Percentiles rank a stretch among this genome's conserved stretches.
These are phyloP conservation scores for Ophiobolus disseminans DNA, from an alignment of 2,329 filamentous ascomycete genomes.

Conservation along the genomic window DNA sequence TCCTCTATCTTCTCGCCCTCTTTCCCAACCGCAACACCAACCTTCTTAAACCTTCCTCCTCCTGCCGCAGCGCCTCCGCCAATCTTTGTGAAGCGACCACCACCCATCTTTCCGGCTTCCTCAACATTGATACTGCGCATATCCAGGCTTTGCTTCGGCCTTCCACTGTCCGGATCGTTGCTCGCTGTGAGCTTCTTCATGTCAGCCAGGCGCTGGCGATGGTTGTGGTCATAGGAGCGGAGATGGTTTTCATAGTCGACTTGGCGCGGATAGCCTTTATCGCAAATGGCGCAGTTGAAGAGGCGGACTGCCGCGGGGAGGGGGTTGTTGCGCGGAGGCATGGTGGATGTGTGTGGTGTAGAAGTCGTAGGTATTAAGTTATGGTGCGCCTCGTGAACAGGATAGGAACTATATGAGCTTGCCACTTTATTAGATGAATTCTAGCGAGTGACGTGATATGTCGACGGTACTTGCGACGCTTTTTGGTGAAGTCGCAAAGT, in stretches of 20 bases:
- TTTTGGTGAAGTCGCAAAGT: constrained; percentile 5
- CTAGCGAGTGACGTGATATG: too few species aligned
- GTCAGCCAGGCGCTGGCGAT: constrained; percentile 75
- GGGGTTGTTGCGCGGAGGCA: constrained; percentile 53
- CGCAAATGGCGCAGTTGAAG: constrained; percentile 70
- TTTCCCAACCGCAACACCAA: constrained; percentile 56
- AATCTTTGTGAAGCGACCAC: constrained; percentile 37
- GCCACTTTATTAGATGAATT: too few species aligned
- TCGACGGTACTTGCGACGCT: too few species aligned
- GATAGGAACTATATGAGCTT: too few species aligned
- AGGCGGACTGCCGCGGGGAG: constrained; percentile 46
- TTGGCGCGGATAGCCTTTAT: constrained; percentile 93
- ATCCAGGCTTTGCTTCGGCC: constrained; percentile 27
- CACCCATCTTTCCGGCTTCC: constrained; percentile 25
- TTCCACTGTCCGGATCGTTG: constrained; percentile 32
- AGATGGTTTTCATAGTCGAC: constrained; percentile 97
- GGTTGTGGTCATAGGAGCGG: constrained; percentile 91
- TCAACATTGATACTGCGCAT: constrained; percentile 35
- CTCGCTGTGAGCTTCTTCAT: constrained; percentile 70
- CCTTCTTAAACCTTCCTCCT: constrained; percentile 71
- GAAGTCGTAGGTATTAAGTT: too few species aligned
- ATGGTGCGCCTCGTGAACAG: too few species aligned
- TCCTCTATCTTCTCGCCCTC: constrained; percentile 12
- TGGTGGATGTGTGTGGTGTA: constrained; percentile 5
- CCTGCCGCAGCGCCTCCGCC: constrained; percentile 18